These are phyloP conservation scores for Meyerozyma guilliermondii DNA, from an alignment of 1,139 yeast genomes.

Conservation along the genomic window DNA sequence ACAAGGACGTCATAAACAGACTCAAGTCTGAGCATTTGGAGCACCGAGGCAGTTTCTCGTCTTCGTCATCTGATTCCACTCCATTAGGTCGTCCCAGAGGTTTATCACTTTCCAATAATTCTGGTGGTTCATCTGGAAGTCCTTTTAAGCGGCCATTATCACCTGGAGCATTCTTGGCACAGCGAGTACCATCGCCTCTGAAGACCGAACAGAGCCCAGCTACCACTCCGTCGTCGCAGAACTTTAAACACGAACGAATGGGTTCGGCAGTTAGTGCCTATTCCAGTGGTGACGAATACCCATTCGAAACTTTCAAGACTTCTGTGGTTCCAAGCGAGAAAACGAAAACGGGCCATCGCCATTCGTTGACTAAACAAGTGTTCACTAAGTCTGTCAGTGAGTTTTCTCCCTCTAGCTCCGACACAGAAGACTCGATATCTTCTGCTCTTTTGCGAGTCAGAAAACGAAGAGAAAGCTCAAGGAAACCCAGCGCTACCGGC, in stretches of 20 bases:
- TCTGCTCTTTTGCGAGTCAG: conserved; percentile 54
- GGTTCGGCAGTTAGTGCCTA: conserved; percentile 30
- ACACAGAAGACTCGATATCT: conserved; percentile 55
- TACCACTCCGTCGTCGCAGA: conserved; percentile 19
- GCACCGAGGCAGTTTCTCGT: conserved; percentile 40
- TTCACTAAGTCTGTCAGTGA: conserved; percentile 28
- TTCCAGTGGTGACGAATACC: conserved; percentile 35
- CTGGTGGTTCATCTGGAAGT: conserved; percentile 16
- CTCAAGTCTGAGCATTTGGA: conserved; percentile 79
- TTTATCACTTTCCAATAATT: conserved; percentile 23
- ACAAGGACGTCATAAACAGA: conserved; percentile 85
- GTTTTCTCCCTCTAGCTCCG: conserved; percentile 59
- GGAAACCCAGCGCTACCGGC: conserved; percentile 20
- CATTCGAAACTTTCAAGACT: conserved; percentile 14
- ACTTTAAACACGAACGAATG: conserved; percentile 27
- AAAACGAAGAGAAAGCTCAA: conserved; percentile 50
- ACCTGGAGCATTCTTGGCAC: conserved; percentile 13
- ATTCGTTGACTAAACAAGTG: conserved; percentile 24
- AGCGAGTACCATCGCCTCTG: conserved; percentile 5
- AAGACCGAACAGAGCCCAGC: conserved; percentile 1
- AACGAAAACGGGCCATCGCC: conserved; percentile 15
- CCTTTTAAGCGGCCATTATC: conserved; percentile 39
- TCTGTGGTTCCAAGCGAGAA: not conserved
- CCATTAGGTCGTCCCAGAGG: conserved; percentile 35
- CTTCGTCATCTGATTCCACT: conserved; percentile 40